Evolutionary conservation across 2,329 filamentous ascomycete species (phyloP), one percentile per base, ranked within the genome.

Genomic region (Phaeophleospora eucalypticola): DNA sequence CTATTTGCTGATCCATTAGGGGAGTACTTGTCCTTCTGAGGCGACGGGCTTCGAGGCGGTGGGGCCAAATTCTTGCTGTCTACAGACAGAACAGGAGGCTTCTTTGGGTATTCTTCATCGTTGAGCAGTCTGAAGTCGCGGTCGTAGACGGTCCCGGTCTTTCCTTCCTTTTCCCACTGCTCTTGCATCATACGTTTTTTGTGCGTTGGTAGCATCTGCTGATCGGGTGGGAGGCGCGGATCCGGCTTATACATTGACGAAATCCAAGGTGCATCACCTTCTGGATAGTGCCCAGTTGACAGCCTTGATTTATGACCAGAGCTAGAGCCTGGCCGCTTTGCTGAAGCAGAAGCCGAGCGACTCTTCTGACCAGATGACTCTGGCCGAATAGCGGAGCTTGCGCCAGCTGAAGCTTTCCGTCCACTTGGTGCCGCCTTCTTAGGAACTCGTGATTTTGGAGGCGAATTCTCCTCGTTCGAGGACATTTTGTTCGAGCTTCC

Each of bases 181-280:
- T 96, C 89, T 71, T 96, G 91, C 66, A 93, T 87, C 67, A 97
- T 78, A 46, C 88, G 80, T 61, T 86, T 89, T 10, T 93, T 93
- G 53, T 97, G 89, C 0, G 93, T 97, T 1, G 93, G 93, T 9
- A 98, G 81, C 43, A 98, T 83, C 65, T 98, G 93, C 67, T 98
- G 87, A 52, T 98, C 93, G 0, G 89, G 93, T 4, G 93, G 93
- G 27, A 98, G 75, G 51, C 89, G 84, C 21, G 93, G 93, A 64
- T 98, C 93, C 0, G 93, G 93, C 63, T 94, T 95, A 69, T 96
- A 98, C 69, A 95, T 89, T 17, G 86, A 87, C 37, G 93, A 81
- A 69, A 97, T 80, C 93, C 93, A 98, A 42, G 93, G 93, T 8
- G 93, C 89, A 44, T 97, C 91, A 16, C 93, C 93, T 72, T 97